phyloP scores from a whole-genome alignment of 257 asterid genomes.

The Solanum okadae region DNA sequence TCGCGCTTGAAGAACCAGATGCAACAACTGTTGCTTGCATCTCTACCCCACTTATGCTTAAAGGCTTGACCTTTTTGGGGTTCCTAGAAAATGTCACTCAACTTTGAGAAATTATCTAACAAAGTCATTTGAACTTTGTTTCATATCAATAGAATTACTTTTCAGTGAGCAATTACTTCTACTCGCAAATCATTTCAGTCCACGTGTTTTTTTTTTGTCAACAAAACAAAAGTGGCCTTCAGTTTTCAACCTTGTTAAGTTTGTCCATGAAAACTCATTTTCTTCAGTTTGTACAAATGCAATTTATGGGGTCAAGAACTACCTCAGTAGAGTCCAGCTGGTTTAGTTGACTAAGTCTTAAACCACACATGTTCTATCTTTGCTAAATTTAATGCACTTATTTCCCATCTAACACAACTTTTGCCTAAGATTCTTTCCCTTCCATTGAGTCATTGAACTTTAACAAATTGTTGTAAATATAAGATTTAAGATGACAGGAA shows the following conservation, averaged over 20 bases:
- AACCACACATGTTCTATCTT: background rate
- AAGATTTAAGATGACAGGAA: background rate
- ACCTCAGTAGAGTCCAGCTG: background rate
- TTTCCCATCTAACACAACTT: background rate
- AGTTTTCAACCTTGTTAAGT: background rate
- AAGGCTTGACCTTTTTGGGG: too few relatives aligned
- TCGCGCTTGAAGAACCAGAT: too few relatives aligned
- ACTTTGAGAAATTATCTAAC: background rate
- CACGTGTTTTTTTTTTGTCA: slow-evolving; percentile 6
- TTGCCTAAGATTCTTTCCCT: background rate
- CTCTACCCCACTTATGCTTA: too few relatives aligned
- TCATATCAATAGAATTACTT: background rate
- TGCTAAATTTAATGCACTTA: background rate
- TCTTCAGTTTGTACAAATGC: background rate
- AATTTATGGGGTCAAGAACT: background rate
- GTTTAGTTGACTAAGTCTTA: background rate
- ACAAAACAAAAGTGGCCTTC: background rate
- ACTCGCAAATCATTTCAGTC: background rate
- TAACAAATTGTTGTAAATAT: background rate
- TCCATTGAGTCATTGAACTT: background rate
- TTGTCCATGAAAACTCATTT: background rate
- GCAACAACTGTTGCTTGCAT: too few relatives aligned
- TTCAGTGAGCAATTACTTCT: background rate
- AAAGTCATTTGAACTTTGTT: background rate
- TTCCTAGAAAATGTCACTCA: too few relatives aligned